Evolutionary conservation across 2,329 filamentous ascomycete species (phyloP), one percentile per base, ranked within the genome.

Genomic region (Penicillium sp.): DNA sequence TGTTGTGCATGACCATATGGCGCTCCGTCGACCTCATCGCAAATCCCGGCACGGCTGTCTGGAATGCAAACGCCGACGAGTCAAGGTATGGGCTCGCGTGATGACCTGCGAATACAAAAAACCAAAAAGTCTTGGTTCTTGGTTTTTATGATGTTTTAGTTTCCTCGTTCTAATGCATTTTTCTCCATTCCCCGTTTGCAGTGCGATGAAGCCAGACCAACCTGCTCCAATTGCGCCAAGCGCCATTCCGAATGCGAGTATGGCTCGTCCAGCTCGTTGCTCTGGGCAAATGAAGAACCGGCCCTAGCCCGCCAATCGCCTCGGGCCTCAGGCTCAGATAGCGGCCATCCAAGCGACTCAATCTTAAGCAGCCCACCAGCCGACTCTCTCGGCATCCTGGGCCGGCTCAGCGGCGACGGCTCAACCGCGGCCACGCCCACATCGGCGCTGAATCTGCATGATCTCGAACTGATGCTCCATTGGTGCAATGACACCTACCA

Each of bases 401-500:
- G 66, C 8, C 62, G 64, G 39, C 62, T 71, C 2, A 60, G 62
- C 37, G 66, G 59, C 12, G 59, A 63, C 8, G 43, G 53, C 38
- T 42, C 43, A 34, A 34, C 61, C 7, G 55, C 55, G n/a, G 52
- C 58, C 22, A 53, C 62, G n/a, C 57, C 66, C 4, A 42, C 54
- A 10, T 65, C 74, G 14, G 73, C 77, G 37, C 67, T 82, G 8
- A 80, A 81, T 57, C 63, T 82, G 22, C 71, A 78, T 45, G 77
- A 82, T 59, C 67, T 77, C 50, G 81, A 79, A 63, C 73, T 79
- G 28, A 78, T 77, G 63, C 71, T 75, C 65, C 73, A 75, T 17
- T 75, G 74, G 74, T 74, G 71, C 54, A 75, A 73, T 55, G 60
- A 71, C 11, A 78, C 76, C 4, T 74, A 76, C 50, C 57, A 56